These are phyloP conservation scores for Schizosaccharomyces japonicus DNA, from an alignment of 805 yeast species.

Conservation along the genomic window DNA sequence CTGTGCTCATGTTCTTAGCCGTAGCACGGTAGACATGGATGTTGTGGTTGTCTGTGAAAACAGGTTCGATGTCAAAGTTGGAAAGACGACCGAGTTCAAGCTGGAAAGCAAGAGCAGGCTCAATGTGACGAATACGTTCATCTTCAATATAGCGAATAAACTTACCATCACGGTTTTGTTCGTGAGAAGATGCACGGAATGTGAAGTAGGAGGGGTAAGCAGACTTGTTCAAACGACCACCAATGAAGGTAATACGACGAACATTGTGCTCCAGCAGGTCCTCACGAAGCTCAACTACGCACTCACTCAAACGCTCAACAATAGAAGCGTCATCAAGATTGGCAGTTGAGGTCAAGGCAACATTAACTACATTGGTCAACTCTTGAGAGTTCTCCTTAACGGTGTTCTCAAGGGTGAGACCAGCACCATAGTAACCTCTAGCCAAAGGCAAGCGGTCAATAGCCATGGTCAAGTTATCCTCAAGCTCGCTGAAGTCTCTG, in stretches of 20 bases:
- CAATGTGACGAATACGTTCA: constrained; percentile 85
- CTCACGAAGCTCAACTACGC: constrained; percentile 42
- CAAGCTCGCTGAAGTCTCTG: constrained; percentile 68
- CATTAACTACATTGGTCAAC: constrained; percentile 59
- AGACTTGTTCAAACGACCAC: constrained; percentile 54
- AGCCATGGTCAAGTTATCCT: constrained; percentile 54
- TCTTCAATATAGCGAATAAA: constrained; percentile 43
- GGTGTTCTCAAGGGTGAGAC: constrained; percentile 19
- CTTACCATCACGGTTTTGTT: background rate
- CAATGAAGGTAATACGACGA: constrained; percentile 80
- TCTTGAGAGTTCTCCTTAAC: constrained; percentile 11
- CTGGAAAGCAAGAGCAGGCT: constrained; percentile 95
- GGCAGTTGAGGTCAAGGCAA: constrained; percentile 49
- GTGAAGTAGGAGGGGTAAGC: constrained; percentile 87
- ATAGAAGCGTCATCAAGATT: constrained; percentile 47
- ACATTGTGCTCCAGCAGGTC: constrained; percentile 49
- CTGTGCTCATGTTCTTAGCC: constrained; percentile 80
- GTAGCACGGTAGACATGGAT: constrained; percentile 92
- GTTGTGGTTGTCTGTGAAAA: constrained; percentile 87
- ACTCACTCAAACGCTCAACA: constrained; percentile 35
- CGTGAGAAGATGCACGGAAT: constrained; percentile 57
- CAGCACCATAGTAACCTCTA: constrained; percentile 17
- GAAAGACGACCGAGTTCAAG: constrained; percentile 82
- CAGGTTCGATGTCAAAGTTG: constrained; percentile 83
- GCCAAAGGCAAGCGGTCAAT: constrained; percentile 38